Conservation (phyloP, 2,329 filamentous ascomycete genomes). For the Cadophora gregata region DNA sequence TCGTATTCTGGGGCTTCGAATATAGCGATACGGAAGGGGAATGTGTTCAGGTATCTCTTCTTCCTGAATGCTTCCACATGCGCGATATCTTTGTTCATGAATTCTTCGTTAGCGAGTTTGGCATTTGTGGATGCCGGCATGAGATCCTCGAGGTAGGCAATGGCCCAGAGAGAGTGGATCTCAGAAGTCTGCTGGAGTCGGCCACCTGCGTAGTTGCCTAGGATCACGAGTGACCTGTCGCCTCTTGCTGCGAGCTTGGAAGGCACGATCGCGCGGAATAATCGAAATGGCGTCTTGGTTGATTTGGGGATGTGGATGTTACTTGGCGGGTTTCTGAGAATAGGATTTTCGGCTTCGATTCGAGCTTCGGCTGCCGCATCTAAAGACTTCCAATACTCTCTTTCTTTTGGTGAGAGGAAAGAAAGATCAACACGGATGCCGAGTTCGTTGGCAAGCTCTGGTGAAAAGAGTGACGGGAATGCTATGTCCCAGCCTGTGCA, state of each 20-base stretch:
- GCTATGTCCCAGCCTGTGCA: slow-evolving; percentile 61
- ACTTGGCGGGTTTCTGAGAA: slow-evolving; percentile 21
- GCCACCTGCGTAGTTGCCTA: slow-evolving; percentile 18
- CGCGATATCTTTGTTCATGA: slow-evolving; percentile 29
- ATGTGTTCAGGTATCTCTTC: slow-evolving; percentile 20
- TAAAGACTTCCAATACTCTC: slow-evolving; percentile 22
- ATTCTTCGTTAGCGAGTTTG: slow-evolving; percentile 9
- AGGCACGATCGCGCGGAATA: slow-evolving; percentile 25
- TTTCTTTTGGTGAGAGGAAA: background rate
- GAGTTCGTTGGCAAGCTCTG: slow-evolving; percentile 17
- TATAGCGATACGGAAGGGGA: slow-evolving; percentile 14
- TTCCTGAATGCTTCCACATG: slow-evolving; percentile 18
- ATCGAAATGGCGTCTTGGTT: slow-evolving; percentile 12
- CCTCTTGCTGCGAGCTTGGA: slow-evolving; percentile 19
- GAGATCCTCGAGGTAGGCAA: slow-evolving; percentile 28
- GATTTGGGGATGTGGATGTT: background rate
- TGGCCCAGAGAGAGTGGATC: slow-evolving; percentile 23
- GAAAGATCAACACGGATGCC: slow-evolving; percentile 16
- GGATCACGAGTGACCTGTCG: slow-evolving; percentile 22
- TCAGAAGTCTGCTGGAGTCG: slow-evolving; percentile 16
- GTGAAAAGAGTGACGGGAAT: slow-evolving; percentile 13
- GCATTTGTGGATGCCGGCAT: slow-evolving; percentile 8
- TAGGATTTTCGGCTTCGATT: slow-evolving; percentile 17
- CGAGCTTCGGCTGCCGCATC: slow-evolving; percentile 15
- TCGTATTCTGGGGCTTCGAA: slow-evolving; percentile 20